These are phyloP conservation scores for Linderniella brevidens DNA, from an alignment of 257 asterid species.

Conservation along the genomic window DNA sequence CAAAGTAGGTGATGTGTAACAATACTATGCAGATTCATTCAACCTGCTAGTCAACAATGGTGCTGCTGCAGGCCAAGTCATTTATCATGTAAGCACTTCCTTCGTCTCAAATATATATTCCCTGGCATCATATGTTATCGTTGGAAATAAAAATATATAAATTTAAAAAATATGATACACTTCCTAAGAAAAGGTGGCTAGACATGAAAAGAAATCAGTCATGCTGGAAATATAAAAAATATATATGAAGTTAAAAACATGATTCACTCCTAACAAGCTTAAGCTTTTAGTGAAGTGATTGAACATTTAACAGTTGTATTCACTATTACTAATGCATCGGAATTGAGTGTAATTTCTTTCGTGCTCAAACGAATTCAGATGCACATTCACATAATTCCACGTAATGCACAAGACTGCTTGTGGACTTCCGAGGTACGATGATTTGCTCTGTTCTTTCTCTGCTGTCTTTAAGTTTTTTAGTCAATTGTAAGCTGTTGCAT, in stretches of 20 bases:
- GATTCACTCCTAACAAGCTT: too few species aligned
- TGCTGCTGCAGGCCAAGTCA: constrained; percentile 83
- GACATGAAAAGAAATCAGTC: too few species aligned
- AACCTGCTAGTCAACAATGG: constrained; percentile 95
- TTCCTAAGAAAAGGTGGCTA: too few species aligned
- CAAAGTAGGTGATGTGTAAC: not conserved
- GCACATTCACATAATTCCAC: constrained; percentile 92
- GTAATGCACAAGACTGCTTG: constrained; percentile 71
- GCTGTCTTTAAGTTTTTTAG: too few species aligned
- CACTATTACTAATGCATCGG: not conserved
- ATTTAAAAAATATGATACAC: too few species aligned
- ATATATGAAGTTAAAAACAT: too few species aligned
- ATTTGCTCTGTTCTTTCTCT: not conserved
- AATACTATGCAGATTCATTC: constrained; percentile 82
- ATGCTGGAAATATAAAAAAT: too few species aligned
- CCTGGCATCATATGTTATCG: too few species aligned
- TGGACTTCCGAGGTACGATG: constrained; percentile 84
- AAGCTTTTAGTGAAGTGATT: too few species aligned
- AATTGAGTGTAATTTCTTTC: constrained; percentile 5
- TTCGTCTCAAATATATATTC: not conserved
- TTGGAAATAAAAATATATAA: too few species aligned
- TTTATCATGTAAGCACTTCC: constrained; percentile 60
- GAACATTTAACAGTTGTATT: not conserved
- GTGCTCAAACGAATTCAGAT: constrained; percentile 49
- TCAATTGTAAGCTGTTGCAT: too few species aligned